phyloP scores from a whole-genome alignment of 2,329 filamentous ascomycete genomes.

The Sporothrix phasma region DNA sequence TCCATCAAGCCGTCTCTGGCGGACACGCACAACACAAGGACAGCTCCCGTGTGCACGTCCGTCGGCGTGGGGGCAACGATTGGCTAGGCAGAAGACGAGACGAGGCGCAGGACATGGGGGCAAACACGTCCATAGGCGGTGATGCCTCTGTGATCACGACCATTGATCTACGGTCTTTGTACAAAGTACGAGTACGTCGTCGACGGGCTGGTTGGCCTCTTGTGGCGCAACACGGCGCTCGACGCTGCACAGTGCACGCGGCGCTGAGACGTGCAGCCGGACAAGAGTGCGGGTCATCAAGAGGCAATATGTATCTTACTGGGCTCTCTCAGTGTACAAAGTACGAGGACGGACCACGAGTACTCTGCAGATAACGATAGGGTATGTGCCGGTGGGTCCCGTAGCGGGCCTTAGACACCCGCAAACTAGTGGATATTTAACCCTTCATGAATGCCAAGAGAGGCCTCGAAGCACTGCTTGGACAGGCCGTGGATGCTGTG shows the following conservation, averaged over 20 bases:
- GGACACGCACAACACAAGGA: too few relatives aligned
- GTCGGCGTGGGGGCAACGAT: neutral
- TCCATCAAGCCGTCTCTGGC: too few relatives aligned
- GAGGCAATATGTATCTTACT: too few relatives aligned
- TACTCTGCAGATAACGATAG: too few relatives aligned
- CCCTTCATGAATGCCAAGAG: neutral
- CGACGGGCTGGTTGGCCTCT: conserved; percentile 6
- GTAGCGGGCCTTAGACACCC: too few relatives aligned
- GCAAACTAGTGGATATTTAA: neutral
- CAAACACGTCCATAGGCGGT: neutral
- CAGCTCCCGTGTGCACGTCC: conserved; percentile 5
- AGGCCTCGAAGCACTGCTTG: neutral
- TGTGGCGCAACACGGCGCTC: neutral
- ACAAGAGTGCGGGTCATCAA: neutral
- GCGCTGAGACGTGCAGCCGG: neutral
- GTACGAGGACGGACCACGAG: too few relatives aligned
- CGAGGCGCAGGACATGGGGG: neutral
- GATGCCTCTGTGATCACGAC: neutral
- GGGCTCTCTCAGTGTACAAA: too few relatives aligned
- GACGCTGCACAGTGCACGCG: conserved; percentile 4
- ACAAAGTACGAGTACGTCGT: neutral
- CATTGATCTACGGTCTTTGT: neutral
- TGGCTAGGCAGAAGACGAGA: neutral
- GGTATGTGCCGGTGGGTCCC: too few relatives aligned
- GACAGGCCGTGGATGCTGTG: neutral